Conservation (phyloP, 2,329 filamentous ascomycete species). For the Clonostachys rosea region DNA sequence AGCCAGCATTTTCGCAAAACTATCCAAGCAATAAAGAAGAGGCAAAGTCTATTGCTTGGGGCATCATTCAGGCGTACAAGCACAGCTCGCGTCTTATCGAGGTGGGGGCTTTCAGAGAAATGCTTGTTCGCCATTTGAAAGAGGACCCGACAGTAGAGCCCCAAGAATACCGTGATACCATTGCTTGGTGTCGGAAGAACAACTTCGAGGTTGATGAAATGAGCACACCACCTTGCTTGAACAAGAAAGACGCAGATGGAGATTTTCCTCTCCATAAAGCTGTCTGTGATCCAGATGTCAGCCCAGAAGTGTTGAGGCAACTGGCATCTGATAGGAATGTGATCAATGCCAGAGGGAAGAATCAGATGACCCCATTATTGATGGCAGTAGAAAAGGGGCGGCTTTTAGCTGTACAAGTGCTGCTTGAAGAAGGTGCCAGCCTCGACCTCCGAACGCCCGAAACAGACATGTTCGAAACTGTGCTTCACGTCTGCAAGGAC, state of each 20-base stretch:
- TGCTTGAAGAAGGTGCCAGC: neutral
- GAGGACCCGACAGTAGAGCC: neutral
- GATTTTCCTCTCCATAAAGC: neutral
- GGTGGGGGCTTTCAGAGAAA: neutral
- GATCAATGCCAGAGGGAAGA: neutral
- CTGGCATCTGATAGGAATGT: neutral
- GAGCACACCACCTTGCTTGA: neutral
- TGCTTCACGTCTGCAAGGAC: neutral
- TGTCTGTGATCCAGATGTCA: neutral
- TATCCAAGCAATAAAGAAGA: neutral
- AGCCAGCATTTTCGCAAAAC: neutral
- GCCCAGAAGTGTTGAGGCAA: no score
- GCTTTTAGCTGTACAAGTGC: neutral
- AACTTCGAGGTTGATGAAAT: neutral
- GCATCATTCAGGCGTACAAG: neutral
- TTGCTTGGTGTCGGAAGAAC: neutral
- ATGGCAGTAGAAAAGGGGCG: neutral
- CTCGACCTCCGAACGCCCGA: neutral
- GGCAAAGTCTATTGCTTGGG: neutral
- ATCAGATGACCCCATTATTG: neutral
- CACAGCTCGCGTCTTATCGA: neutral
- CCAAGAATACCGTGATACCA: neutral
- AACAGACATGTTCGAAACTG: neutral
- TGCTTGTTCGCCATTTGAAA: neutral
- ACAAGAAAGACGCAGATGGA: neutral